These are phyloP conservation scores for Mycena albidolilacea DNA, from an alignment of 768 basidiomycete species.

Conservation along the genomic window DNA sequence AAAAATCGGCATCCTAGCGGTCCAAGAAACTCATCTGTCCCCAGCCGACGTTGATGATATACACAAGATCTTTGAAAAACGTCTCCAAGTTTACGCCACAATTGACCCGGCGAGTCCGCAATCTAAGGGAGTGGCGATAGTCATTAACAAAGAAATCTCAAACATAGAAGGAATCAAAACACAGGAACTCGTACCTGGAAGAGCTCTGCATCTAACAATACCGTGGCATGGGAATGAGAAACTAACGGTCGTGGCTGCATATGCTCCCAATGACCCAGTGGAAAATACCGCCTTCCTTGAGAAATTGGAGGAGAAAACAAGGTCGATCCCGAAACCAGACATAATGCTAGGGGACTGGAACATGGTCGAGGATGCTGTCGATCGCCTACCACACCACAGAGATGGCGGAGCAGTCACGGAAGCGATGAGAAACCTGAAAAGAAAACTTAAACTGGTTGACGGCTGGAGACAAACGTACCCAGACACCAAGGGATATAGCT, in stretches of 20 bases:
- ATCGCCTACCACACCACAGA: slow-evolving; percentile 22
- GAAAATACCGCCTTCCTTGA: slow-evolving; percentile 16
- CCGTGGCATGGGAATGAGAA: slow-evolving; percentile 15
- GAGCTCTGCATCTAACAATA: slow-evolving; percentile 25
- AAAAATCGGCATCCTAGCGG: background rate
- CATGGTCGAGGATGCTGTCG: slow-evolving; percentile 34
- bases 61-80: slow-evolving; percentile 3
- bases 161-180: slow-evolving; percentile 5
- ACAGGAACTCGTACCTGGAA: slow-evolving; percentile 11
- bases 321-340: background rate
- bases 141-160: slow-evolving; percentile 8
- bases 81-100: slow-evolving; percentile 1
- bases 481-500: slow-evolving; percentile 23
- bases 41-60: slow-evolving; percentile 1
- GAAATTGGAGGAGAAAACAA: background rate
- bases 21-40: slow-evolving; percentile 23
- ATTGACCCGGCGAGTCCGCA: slow-evolving; percentile 1
- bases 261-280: slow-evolving; percentile 18
- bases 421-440: slow-evolving; percentile 20
- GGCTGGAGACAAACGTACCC: slow-evolving; percentile 37
- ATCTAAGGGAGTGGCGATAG: slow-evolving; percentile 14
- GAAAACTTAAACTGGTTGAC: slow-evolving; percentile 11
- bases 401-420: slow-evolving; percentile 10
- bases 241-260: background rate
- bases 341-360: slow-evolving; percentile 21